Percentiles rank a stretch among this genome's conserved stretches.
Conservation (phyloP, 2,329 filamentous ascomycete genomes). For the Cordyceps farinosa region DNA sequence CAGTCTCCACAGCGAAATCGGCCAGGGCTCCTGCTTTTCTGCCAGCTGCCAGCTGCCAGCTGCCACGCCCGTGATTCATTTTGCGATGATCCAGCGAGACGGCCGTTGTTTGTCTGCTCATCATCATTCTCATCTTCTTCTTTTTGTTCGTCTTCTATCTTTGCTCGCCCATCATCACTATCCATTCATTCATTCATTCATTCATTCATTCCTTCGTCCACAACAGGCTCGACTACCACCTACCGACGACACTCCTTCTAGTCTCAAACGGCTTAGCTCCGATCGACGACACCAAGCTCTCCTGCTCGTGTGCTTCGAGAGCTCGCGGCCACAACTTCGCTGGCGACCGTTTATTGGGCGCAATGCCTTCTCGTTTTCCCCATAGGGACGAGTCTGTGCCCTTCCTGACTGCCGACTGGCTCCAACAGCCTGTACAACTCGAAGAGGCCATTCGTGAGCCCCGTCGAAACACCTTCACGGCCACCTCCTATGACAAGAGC, state of each 20-base stretch:
- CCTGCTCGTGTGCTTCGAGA: not conserved
- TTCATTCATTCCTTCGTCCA: no score
- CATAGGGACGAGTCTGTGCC: not conserved
- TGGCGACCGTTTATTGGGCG: not conserved
- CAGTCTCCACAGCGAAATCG: no score
- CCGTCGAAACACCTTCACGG: conserved; percentile 1
- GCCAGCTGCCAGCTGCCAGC: not conserved
- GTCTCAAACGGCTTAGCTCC: conserved; percentile 3
- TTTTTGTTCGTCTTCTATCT: no score
- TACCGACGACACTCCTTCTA: not conserved
- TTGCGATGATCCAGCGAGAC: no score
- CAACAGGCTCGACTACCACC: not conserved
- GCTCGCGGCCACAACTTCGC: not conserved
- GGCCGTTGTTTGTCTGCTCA: no score
- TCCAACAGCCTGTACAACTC: not conserved
- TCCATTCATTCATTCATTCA: no score
- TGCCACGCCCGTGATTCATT: not conserved
- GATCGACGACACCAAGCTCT: not conserved
- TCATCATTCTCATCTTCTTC: no score
- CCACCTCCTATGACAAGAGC: conserved; percentile 1
- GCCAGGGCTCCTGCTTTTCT: not conserved
- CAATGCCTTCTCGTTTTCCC: not conserved
- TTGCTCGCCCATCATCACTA: no score
- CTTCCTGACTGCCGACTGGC: conserved; percentile 3
- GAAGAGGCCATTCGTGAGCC: not conserved